These are phyloP conservation scores for Saccharomyces kudriavzevii DNA, from an alignment of 805 yeast species.

Conservation along the genomic window DNA sequence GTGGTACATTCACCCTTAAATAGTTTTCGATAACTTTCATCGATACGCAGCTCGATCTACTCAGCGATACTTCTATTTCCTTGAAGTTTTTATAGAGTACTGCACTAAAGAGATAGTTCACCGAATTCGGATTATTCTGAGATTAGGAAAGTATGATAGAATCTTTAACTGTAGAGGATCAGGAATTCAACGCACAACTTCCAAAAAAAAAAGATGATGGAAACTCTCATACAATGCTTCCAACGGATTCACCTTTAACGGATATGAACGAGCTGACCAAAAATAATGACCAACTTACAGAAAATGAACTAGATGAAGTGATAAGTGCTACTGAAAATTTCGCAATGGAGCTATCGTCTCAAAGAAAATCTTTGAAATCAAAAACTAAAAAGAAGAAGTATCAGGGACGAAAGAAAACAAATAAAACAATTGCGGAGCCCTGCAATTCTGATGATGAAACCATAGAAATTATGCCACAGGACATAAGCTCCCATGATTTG, in stretches of 20 bases:
- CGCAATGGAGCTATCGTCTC: slow-evolving; percentile 9
- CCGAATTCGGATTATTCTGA: not conserved
- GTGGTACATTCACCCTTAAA: not conserved
- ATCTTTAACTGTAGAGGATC: not conserved
- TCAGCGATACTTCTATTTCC: not conserved
- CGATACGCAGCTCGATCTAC: not conserved
- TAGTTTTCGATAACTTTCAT: not conserved
- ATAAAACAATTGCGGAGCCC: not conserved
- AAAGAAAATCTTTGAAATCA: slow-evolving; percentile 7
- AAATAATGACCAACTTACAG: slow-evolving; percentile 2
- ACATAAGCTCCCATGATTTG: not conserved
- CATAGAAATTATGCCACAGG: not conserved
- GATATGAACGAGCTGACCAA: not conserved
- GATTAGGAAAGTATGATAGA: not conserved
- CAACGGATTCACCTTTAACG: not conserved
- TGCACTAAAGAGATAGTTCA: not conserved
- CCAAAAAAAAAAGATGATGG: not conserved
- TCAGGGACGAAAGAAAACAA: slow-evolving; percentile 3
- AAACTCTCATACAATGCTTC: not conserved
- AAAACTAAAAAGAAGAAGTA: slow-evolving; percentile 12
- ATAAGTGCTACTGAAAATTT: slow-evolving; percentile 13
- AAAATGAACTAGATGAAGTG: slow-evolving; percentile 22
- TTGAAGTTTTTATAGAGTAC: not conserved
- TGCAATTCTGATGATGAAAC: not conserved
- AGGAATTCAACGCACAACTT: not conserved